Percentiles rank a stretch among this genome's conserved stretches.
These are phyloP conservation scores for Erodium moschatum DNA, from an alignment of 441 rosid species.

Conservation along the genomic window DNA sequence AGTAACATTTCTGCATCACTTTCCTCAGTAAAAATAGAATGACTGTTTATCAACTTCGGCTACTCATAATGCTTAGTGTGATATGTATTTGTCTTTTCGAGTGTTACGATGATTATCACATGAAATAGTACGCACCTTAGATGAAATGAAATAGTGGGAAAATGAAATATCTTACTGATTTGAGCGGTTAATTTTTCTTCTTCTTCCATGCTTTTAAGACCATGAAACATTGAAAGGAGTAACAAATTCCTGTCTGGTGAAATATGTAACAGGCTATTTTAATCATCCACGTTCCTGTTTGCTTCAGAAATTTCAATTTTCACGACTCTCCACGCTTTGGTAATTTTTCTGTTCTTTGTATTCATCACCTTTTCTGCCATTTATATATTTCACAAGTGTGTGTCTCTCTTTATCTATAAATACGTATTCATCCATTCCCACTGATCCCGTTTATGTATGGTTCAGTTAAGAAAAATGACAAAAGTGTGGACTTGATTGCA, in stretches of 20 bases:
- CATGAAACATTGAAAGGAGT: neutral
- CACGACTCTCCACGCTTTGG: slow-evolving; percentile 60
- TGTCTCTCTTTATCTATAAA: slow-evolving; percentile 29
- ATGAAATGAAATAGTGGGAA: neutral
- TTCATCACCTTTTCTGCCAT: neutral
- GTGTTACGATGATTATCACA: neutral
- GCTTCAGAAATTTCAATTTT: slow-evolving; percentile 46
- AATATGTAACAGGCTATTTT: slow-evolving; percentile 62
- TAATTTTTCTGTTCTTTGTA: slow-evolving; percentile 33
- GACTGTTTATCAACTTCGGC: neutral
- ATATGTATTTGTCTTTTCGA: neutral
- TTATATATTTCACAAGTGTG: neutral
- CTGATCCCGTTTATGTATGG: slow-evolving; percentile 16
- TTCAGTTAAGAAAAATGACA: slow-evolving; percentile 66
- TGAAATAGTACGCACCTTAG: neutral
- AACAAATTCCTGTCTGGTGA: slow-evolving; percentile 9
- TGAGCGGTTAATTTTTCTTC: neutral
- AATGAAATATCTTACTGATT: neutral
- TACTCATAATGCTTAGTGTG: neutral
- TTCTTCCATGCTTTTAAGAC: neutral
- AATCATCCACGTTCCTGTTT: slow-evolving; percentile 43
- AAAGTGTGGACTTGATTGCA: slow-evolving; percentile 66
- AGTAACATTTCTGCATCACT: slow-evolving; percentile 25
- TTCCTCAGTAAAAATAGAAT: slow-evolving; percentile 10
- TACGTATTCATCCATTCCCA: neutral